Evolutionary conservation across 495 filamentous ascomycete species (phyloP).

Genomic region (Xylaria sp.): DNA sequence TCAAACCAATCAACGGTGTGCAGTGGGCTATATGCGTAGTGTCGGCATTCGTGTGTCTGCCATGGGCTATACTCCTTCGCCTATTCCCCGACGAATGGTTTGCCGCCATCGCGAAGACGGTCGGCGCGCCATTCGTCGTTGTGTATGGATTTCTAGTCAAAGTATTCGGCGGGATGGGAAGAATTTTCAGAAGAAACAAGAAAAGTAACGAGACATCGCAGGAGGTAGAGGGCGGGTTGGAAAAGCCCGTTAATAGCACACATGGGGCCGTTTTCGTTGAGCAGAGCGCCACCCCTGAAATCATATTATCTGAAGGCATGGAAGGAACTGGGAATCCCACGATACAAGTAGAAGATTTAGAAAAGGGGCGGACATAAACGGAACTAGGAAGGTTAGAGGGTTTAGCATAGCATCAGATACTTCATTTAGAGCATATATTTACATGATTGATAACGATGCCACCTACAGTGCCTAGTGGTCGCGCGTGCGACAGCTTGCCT

Average conservation of each 20-base stretch:
- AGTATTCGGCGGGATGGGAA: constrained; percentile 19
- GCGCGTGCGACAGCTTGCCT: too few species aligned
- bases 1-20: constrained; percentile 63
- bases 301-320: constrained; percentile 11
- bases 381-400: background rate
- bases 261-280: background rate
- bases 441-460: background rate
- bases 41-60: constrained; percentile 72
- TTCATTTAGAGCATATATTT: background rate
- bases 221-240: background rate
- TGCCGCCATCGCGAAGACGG: constrained; percentile 32
- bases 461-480: background rate
- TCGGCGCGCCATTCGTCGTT: constrained; percentile 35
- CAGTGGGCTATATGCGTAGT: constrained; percentile 81
- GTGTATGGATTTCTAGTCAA: constrained; percentile 32
- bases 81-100: constrained; percentile 69
- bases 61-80: constrained; percentile 74
- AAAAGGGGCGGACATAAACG: constrained; percentile 15
- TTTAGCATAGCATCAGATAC: background rate
- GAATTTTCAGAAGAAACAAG: constrained; percentile 32
- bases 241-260: background rate
- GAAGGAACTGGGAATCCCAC: constrained; percentile 17
- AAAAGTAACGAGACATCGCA: background rate
- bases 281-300: constrained; percentile 21
- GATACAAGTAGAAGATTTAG: constrained; percentile 26